Percentiles rank a stretch among this genome's conserved stretches.
Evolutionary conservation across 768 basidiomycete genomes (phyloP).

Genomic region (Macrolepiota albuminosa): DNA sequence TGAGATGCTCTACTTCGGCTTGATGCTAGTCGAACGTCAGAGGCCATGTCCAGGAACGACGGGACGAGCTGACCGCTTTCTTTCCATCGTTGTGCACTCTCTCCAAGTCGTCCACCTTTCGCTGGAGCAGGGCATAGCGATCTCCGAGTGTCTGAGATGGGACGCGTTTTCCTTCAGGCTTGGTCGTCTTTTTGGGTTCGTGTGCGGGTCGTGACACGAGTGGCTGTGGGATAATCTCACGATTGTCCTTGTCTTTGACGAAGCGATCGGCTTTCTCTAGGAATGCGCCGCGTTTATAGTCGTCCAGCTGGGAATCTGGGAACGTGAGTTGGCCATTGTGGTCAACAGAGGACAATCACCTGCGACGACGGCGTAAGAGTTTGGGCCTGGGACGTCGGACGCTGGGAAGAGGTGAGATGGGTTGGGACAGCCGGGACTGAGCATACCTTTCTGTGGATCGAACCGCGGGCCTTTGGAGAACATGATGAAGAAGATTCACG

Average conservation of each 20-base stretch:
- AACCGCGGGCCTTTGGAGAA: conserved; percentile 49
- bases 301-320: conserved; percentile 40
- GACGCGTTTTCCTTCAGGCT: conserved; percentile 17
- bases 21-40: conserved; percentile 43
- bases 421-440: not conserved
- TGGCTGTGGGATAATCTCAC: conserved; percentile 1
- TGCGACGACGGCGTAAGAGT: conserved; percentile 38
- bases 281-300: conserved; percentile 55
- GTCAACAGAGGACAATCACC: conserved; percentile 21
- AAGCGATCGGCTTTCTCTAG: conserved; percentile 55
- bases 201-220: not conserved
- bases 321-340: not conserved
- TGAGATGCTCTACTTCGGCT: conserved; percentile 53
- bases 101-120: conserved; percentile 63
- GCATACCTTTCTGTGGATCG: conserved; percentile 32
- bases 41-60: not conserved
- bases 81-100: conserved; percentile 59
- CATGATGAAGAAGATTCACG: conserved; percentile 22
- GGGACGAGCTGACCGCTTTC: conserved; percentile 44
- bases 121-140: conserved; percentile 50
- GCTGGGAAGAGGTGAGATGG: conserved; percentile 21
- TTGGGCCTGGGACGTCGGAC: conserved; percentile 50
- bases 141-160: conserved; percentile 29
- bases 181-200: conserved; percentile 18
- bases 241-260: conserved; percentile 27